Base-by-base conservation (phyloP, 148 eudicot genomes). In the Polygonum maritimum region DNA sequence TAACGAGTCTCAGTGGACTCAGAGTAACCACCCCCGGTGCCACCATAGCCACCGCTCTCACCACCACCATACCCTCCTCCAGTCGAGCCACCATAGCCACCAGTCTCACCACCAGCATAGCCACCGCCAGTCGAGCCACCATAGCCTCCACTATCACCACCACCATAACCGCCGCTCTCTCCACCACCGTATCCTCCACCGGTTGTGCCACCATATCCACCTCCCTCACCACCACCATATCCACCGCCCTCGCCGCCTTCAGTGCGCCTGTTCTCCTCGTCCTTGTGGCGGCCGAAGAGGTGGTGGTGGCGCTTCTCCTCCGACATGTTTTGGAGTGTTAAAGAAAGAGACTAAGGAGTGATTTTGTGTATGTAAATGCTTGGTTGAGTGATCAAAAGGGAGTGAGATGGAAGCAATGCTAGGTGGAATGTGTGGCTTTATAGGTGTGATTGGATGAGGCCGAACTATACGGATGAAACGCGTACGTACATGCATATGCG, bases 271-370 rank as follows among this genome's bases (percentile, higher is more conserved):
- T 65, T 36, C 19, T 73, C 51, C 35, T 71, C 75, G 38, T 73
- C 75, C 57, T 73, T 73, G 75, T 73, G 75, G 39, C 44, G 75
- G 35, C 71, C 71, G 41, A 65, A 65, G 71, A 73, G 55, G 38
- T 45, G 75, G 75, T 73, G 75, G 75, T 73, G 75, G 75, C 26
- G 75, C 75, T 73, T 73, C 35, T 73, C 75, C 33, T 73, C 75
- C 38, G 75, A 47, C 75, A 73, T 73, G 36, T 7, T 36, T 31
- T 22, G 35, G 31, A 57, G 10, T 14, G 3, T 19, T 16, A 55
- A 55, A 19, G 15, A 4, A 14, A 2, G 67, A n/a, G 67, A 26
- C 11, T 60, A 22, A 33, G 36, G 70, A 11, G 70, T 33, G 65
- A 22, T 22, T 31, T 60, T 35, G 13, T 13, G 9, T 13, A 15